A percentile compares a stretch with the other conserved stretches of the same genome.
Conservation (phyloP, 768 basidiomycete genomes). For the Tulasnella sp. region DNA sequence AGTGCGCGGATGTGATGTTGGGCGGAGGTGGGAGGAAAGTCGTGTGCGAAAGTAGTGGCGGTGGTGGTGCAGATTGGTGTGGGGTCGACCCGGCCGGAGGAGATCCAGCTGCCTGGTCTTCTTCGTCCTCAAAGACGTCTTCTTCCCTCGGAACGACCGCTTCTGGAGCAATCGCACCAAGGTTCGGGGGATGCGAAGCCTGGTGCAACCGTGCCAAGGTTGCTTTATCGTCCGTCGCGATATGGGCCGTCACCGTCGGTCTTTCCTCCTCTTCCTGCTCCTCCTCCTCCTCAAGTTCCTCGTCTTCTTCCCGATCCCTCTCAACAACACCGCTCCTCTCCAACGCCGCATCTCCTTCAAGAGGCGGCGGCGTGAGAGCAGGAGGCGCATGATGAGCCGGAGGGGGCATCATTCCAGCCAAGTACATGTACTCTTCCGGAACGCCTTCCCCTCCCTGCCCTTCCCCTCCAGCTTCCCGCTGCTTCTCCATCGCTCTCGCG, state of each 20-base stretch:
- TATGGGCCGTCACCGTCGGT: not conserved
- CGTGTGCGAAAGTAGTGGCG: not conserved
- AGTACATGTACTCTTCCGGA: not conserved
- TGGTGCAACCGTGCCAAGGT: conserved; percentile 1
- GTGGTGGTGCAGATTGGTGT: too few relatives aligned
- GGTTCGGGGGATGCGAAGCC: not conserved
- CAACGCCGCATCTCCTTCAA: not conserved
- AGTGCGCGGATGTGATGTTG: not conserved
- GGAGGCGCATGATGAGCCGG: not conserved
- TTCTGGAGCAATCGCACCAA: not conserved
- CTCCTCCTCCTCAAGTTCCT: not conserved
- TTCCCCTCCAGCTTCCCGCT: not conserved
- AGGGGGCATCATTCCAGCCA: not conserved
- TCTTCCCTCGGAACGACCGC: not conserved
- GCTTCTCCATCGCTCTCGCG: not conserved
- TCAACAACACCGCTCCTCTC: not conserved
- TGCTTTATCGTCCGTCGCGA: conserved; percentile 16
- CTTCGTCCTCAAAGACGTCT: not conserved
- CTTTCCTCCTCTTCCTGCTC: not conserved
- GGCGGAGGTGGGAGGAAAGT: not conserved
- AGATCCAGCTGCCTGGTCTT: not conserved
- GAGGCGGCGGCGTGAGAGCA: not conserved
- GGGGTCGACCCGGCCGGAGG: not conserved
- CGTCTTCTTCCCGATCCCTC: not conserved
- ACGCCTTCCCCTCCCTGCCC: not conserved